A percentile compares a stretch with the other conserved stretches of the same genome.
Conservation (phyloP, 331 rosid genomes). For the Arachis monticola region DNA sequence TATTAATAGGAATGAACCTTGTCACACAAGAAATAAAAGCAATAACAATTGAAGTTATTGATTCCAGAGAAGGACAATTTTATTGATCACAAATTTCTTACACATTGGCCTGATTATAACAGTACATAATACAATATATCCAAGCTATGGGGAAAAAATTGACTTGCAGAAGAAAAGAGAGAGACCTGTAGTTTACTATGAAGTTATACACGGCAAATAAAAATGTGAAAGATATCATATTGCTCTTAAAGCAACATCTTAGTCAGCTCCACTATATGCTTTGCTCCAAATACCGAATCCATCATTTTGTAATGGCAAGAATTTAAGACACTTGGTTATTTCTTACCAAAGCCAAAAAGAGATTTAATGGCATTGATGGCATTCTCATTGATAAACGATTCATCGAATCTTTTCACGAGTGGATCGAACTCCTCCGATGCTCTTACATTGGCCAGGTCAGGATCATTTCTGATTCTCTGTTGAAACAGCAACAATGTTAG, state of each 20-base stretch:
- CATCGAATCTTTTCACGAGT: slow-evolving; percentile 74
- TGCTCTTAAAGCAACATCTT: slow-evolving; percentile 41
- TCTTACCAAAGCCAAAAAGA: slow-evolving; percentile 83
- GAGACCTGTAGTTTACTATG: slow-evolving; percentile 39
- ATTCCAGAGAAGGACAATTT: slow-evolving; percentile 27
- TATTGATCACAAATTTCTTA: slow-evolving; percentile 32
- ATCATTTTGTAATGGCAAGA: not conserved
- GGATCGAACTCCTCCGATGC: slow-evolving; percentile 66
- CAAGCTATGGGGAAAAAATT: slow-evolving; percentile 33
- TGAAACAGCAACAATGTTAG: slow-evolving; percentile 36
- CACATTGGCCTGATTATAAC: slow-evolving; percentile 11
- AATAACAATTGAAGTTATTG: not conserved
- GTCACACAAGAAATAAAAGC: not conserved
- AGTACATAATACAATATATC: slow-evolving; percentile 35
- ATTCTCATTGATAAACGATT: slow-evolving; percentile 92
- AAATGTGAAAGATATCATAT: slow-evolving; percentile 32
- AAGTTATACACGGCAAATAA: slow-evolving; percentile 39
- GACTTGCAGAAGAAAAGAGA: slow-evolving; percentile 10
- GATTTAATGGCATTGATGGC: slow-evolving; percentile 98
- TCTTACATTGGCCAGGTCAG: slow-evolving; percentile 84
- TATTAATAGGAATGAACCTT: too few relatives aligned
- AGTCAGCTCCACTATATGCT: slow-evolving; percentile 38
- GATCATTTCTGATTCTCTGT: slow-evolving; percentile 95
- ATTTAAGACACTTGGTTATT: slow-evolving; percentile 44
- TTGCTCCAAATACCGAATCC: slow-evolving; percentile 3